Conservation (phyloP, 2,329 filamentous ascomycete genomes). For the Sclerotinia trifoliorum region DNA sequence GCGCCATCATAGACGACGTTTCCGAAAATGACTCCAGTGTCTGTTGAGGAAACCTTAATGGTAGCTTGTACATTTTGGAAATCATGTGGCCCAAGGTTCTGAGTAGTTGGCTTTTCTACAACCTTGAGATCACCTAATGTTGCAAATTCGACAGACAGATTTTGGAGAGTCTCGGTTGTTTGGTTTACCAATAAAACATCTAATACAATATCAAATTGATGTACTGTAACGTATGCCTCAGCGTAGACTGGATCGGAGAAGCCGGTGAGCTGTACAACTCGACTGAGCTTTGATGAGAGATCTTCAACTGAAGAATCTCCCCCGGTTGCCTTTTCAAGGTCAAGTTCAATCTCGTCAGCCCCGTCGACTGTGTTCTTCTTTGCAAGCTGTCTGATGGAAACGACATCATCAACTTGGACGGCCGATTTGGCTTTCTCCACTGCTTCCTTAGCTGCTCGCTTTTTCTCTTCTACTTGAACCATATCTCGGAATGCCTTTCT, state of each 20-base stretch:
- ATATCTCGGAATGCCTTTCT: slow-evolving; percentile 94
- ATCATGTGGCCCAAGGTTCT: slow-evolving; percentile 91
- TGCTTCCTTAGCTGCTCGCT: slow-evolving; percentile 91
- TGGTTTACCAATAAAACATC: slow-evolving; percentile 97
- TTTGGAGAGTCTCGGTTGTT: slow-evolving; percentile 93
- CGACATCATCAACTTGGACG: slow-evolving; percentile 92
- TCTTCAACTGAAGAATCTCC: slow-evolving; percentile 84
- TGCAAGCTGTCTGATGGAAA: slow-evolving; percentile 86
- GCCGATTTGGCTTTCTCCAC: slow-evolving; percentile 90
- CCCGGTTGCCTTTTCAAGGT: slow-evolving; percentile 90
- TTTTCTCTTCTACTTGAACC: slow-evolving; percentile 97
- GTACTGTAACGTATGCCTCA: slow-evolving; percentile 98
- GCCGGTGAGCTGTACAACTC: slow-evolving; percentile 94
- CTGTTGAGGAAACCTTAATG: slow-evolving; percentile 96
- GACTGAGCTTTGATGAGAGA: slow-evolving; percentile 87
- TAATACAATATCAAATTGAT: slow-evolving; percentile 97
- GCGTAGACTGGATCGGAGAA: slow-evolving; percentile 98
- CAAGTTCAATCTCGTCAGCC: slow-evolving; percentile 79
- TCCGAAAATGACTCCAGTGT: slow-evolving; percentile 97
- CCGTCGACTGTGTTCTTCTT: slow-evolving; percentile 86
- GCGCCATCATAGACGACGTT: slow-evolving; percentile 97
- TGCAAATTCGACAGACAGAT: slow-evolving; percentile 97
- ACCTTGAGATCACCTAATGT: slow-evolving; percentile 97
- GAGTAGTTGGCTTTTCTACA: slow-evolving; percentile 91
- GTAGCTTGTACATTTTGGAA: slow-evolving; percentile 98